Evolutionary conservation across 805 yeast genomes (phyloP).

Genomic region (Zygoascus biomembranicola): DNA sequence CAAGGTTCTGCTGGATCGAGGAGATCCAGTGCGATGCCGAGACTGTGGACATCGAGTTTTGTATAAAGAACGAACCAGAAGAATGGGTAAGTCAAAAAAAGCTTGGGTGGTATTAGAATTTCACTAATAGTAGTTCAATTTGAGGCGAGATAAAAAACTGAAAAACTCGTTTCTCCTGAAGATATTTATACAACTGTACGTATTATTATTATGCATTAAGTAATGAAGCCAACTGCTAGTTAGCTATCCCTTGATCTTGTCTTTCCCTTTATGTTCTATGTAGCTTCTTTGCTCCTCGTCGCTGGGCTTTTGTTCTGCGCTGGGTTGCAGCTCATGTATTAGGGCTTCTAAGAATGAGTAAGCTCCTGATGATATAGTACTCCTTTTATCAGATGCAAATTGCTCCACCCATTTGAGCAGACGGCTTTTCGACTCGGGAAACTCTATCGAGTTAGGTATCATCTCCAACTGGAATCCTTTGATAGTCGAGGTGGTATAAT

Average conservation of each 20-base stretch:
- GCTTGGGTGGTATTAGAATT: neutral
- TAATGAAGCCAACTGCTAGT: too few relatives aligned
- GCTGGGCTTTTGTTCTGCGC: too few relatives aligned
- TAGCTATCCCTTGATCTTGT: too few relatives aligned
- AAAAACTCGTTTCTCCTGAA: too few relatives aligned
- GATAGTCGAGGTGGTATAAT: neutral
- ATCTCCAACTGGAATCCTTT: neutral
- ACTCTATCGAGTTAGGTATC: constrained; percentile 6
- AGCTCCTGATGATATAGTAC: too few relatives aligned
- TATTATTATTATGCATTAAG: too few relatives aligned
- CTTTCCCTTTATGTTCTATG: too few relatives aligned
- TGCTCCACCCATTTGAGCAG: constrained; percentile 5
- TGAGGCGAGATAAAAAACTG: constrained; percentile 56
- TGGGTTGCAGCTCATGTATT: too few relatives aligned
- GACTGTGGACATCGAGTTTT: constrained; percentile 98
- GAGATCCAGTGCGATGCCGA: constrained; percentile 96
- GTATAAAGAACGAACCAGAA: constrained; percentile 93
- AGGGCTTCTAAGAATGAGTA: too few relatives aligned
- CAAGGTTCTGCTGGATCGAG: constrained; percentile 75
- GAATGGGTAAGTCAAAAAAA: constrained; percentile 61
- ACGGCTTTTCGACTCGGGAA: constrained; percentile 7
- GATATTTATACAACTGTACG: too few relatives aligned
- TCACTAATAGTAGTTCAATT: constrained; percentile 42
- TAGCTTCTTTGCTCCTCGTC: too few relatives aligned
- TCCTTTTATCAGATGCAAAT: too few relatives aligned